Percentiles rank a stretch among this genome's conserved stretches.
Conservation (phyloP, 306 rosid genomes). For the Cucurbita ficifolia region DNA sequence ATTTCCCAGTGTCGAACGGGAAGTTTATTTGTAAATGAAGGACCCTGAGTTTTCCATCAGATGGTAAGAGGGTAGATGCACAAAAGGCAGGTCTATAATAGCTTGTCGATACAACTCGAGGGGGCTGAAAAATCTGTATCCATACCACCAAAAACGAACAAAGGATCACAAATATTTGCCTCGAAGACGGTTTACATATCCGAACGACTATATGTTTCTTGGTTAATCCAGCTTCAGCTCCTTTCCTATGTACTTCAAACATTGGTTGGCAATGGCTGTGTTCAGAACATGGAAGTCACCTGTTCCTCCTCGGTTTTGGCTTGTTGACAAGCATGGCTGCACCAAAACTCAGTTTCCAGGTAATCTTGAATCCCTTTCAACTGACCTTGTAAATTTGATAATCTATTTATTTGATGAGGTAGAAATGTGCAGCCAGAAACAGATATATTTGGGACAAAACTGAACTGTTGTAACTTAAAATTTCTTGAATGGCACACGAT, state of each 20-base stretch:
- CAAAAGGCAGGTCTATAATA: too few species aligned
- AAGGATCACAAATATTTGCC: too few species aligned
- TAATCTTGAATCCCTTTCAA: background rate
- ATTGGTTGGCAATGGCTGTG: background rate
- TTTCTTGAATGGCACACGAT: background rate
- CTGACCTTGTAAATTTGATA: background rate
- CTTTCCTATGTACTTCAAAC: background rate
- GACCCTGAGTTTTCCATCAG: too few species aligned
- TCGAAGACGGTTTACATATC: too few species aligned
- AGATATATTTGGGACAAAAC: background rate
- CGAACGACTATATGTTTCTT: too few species aligned
- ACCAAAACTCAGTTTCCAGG: slow-evolving; percentile 1
- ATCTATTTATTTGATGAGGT: slow-evolving; percentile 1
- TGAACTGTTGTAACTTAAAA: background rate
- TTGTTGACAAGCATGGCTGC: background rate
- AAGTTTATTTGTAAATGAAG: too few species aligned
- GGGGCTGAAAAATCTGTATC: too few species aligned
- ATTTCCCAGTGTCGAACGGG: too few species aligned
- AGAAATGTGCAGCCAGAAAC: background rate
- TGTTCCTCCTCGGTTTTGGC: background rate
- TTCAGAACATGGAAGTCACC: background rate
- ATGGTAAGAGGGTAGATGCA: too few species aligned
- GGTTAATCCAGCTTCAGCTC: too few species aligned
- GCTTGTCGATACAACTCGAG: too few species aligned
- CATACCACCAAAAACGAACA: too few species aligned